These are phyloP conservation scores for Russula brevipes DNA, from an alignment of 768 basidiomycete species.

Conservation along the genomic window DNA sequence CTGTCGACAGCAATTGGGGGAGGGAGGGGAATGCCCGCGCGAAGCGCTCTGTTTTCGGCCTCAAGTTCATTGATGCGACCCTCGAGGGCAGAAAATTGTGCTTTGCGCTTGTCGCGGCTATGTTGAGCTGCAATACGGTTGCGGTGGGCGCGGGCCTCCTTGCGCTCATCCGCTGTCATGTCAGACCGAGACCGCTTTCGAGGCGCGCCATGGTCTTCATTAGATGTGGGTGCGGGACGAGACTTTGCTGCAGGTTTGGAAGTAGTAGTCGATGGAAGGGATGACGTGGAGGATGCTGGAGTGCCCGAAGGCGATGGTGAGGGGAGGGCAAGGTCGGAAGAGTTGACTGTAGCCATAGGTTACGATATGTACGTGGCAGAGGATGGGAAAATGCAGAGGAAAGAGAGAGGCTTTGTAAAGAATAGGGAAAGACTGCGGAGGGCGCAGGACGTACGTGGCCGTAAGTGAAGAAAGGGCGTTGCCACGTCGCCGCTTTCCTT, in stretches of 20 bases:
- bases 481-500: slow-evolving; percentile 12
- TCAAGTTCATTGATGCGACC: slow-evolving; percentile 85
- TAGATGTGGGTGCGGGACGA: slow-evolving; percentile 17
- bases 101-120: slow-evolving; percentile 85
- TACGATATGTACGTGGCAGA: slow-evolving; percentile 5
- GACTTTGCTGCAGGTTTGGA: slow-evolving; percentile 24
- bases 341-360: slow-evolving; percentile 7
- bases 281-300: slow-evolving; percentile 15
- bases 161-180: slow-evolving; percentile 66
- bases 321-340: slow-evolving; percentile 4
- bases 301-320: slow-evolving; percentile 9
- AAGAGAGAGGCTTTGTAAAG: slow-evolving; percentile 3
- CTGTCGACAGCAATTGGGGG: slow-evolving; percentile 30
- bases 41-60: slow-evolving; percentile 75
- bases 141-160: slow-evolving; percentile 82
- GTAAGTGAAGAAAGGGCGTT: slow-evolving; percentile 23
- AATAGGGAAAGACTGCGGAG: slow-evolving; percentile 12
- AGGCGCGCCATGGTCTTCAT: slow-evolving; percentile 37
- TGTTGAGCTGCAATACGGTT: slow-evolving; percentile 94
- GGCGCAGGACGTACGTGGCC: slow-evolving; percentile 27
- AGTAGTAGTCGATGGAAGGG: slow-evolving; percentile 4
- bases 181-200: slow-evolving; percentile 72
- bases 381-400: background rate
- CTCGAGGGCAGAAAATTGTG: slow-evolving; percentile 87
- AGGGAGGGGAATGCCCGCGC: slow-evolving; percentile 42